Evolutionary conservation across 352 stramenopile species (phyloP).

Genomic region (Aphanomyces invadans): DNA sequence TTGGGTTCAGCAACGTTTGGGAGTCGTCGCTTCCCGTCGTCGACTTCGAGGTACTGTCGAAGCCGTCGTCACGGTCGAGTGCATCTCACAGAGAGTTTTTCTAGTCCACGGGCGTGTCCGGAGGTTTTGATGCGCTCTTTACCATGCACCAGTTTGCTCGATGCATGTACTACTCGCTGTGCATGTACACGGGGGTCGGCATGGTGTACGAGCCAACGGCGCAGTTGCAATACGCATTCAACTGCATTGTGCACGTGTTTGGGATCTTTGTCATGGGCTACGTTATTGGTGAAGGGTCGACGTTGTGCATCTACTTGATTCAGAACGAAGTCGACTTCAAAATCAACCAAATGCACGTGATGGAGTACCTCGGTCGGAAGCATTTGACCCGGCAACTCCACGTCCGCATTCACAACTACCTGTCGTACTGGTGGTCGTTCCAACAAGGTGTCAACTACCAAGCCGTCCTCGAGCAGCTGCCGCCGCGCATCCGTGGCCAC

Average conservation of each 20-base stretch:
- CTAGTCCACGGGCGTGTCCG: not conserved
- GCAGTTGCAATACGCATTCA: not conserved
- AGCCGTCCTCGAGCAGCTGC: not conserved
- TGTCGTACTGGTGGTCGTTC: constrained; percentile 5
- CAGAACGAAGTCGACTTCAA: constrained; percentile 15
- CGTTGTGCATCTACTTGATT: constrained; percentile 2
- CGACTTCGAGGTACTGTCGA: constrained; percentile 1
- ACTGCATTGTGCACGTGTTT: not conserved
- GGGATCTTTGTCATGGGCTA: constrained; percentile 10
- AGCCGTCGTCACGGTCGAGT: no score
- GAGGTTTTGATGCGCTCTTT: not conserved
- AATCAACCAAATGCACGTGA: constrained; percentile 2
- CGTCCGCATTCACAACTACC: not conserved
- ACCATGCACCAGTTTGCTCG: not conserved
- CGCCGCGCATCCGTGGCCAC: not conserved
- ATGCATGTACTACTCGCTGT: not conserved
- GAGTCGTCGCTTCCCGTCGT: constrained; percentile 8
- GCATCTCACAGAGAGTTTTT: no score
- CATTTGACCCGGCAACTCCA: not conserved
- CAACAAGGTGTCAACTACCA: constrained; percentile 4
- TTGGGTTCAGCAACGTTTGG: constrained; percentile 26
- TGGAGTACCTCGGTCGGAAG: constrained; percentile 1
- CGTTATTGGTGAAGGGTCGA: constrained; percentile 4
- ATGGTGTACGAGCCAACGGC: constrained; percentile 2
- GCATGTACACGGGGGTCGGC: not conserved